These are phyloP conservation scores for Ascomycota sp. DNA, from an alignment of 2,329 filamentous ascomycete genomes.

Conservation along the genomic window DNA sequence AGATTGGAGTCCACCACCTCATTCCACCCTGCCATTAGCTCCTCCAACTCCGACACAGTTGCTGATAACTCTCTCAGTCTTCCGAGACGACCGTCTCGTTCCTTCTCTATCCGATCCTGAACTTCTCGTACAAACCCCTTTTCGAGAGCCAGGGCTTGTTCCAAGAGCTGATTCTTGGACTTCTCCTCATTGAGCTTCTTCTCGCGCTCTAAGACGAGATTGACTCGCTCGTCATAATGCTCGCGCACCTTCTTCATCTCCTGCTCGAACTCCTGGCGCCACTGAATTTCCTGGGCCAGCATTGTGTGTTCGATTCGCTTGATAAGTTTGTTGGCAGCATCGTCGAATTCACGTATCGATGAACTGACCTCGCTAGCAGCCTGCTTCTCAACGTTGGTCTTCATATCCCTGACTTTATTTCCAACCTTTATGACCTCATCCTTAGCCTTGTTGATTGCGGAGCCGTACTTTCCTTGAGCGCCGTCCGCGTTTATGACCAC, in stretches of 20 bases:
- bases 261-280: slow-evolving; percentile 68
- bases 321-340: slow-evolving; percentile 72
- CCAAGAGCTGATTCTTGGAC: slow-evolving; percentile 64
- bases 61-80: slow-evolving; percentile 64
- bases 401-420: slow-evolving; percentile 55
- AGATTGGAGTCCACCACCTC: slow-evolving; percentile 77
- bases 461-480: slow-evolving; percentile 54
- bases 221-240: slow-evolving; percentile 61
- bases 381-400: slow-evolving; percentile 44
- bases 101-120: slow-evolving; percentile 62
- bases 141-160: slow-evolving; percentile 81
- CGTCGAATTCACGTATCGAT: slow-evolving; percentile 62
- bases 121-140: slow-evolving; percentile 65
- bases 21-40: slow-evolving; percentile 76
- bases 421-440: slow-evolving; percentile 60
- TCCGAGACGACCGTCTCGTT: slow-evolving; percentile 70
- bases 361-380: slow-evolving; percentile 57
- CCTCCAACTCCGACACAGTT: slow-evolving; percentile 66
- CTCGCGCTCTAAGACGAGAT: slow-evolving; percentile 59
- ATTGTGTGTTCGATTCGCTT: slow-evolving; percentile 71
- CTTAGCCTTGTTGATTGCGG: slow-evolving; percentile 71
- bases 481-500: slow-evolving; percentile 78
- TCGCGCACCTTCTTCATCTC: slow-evolving; percentile 65
- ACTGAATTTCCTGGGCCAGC: slow-evolving; percentile 58
- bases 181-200: slow-evolving; percentile 66